Base-by-base conservation (phyloP, 352 stramenopile species). In the Phytopythium kandeliae region DNA sequence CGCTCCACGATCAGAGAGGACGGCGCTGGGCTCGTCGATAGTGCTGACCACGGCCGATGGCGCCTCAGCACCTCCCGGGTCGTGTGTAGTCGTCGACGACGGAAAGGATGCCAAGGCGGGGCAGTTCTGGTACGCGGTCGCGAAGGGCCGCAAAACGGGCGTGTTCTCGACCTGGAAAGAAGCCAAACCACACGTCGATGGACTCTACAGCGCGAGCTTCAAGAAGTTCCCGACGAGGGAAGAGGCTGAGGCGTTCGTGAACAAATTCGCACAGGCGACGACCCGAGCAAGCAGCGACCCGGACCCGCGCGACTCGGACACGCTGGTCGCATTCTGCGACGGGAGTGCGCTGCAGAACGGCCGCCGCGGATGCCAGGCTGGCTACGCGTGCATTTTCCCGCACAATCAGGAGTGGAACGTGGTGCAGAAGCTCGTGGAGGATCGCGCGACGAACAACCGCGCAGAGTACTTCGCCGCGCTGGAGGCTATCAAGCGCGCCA, bases 261-360 rank as follows among this genome's bases (percentile, higher is more conserved):
- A 52, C 12, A 53, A 71, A 21, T 55, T 78, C 46, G n/a, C 44
- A 44, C 33, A 40, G 45, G 16, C 43, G 1, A 57, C 56, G 0
- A 24, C 3, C 12, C 3, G 7, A 0, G 50, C 52, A 2, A 30
- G 51, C 1, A 48, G 44, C 0, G 62, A 83, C 34, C 69, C 70
- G 17, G 65, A 88, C 26, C 80, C 77, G 0, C 66, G 72, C 31
- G 65, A 86, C 24, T 49, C 65, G 0, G 61, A 65, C 12, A 75
- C 69, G 21, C 69, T 90, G 17, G 77, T 89, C n/a, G 78, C 78
- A 0, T 92, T 92, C 37, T 92, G 81, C 57, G 81, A 88, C 54
- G 81, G 77, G 0, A 89, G 77, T 38, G 81, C 78, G 2, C 57
- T 90, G 19, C 51, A 81, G 36, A 89, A 92, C 41, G 77, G 77